Base-by-base conservation (phyloP, 140 eudicot species). In the Ambrosia hybrid region DNA sequence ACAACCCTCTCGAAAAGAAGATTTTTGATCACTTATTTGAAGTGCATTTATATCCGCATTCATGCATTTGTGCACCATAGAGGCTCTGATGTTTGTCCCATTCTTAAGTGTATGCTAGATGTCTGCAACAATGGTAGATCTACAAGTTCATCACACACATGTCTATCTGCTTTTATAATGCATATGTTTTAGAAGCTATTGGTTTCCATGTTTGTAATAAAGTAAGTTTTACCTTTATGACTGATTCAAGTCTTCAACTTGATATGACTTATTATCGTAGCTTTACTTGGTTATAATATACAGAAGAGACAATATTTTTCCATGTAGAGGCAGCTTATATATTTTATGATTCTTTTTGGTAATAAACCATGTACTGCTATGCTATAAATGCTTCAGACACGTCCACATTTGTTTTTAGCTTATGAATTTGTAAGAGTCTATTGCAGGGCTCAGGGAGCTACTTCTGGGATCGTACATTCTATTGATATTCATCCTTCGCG, bases 401-500 rank as follows among this genome's bases (percentile, higher is more conserved):
- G 63, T 61, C 3, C 4, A 0, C 36, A n/a, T n/a, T 3, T 60
- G 15, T 21, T 64, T 39, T 48, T 62, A 41, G 26, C n/a, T 65
- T 58, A 13, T 58, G 55, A 72, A 41, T 45, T 43, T 7, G 48
- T 72, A 58, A 72, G 68, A 34, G 17, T 14, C 14, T 58, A 55
- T 79, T 76, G 52, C 88, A 90, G 97, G 98, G 78, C 81, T 52
- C 81, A 74, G 49, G 90, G 81, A 64, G 49, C 82, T 51, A 52
- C 80, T 70, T 87, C 96, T 36, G 98, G 98, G 65, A 67, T 93
- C 70, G 83, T 93, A 17, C 97, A 93, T 70, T 93, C 97, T 48
- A 69, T 93, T 75, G 98, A 93, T 73, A 83, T 93, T 57, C 98
- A 90, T 84, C 93, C 93, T 41, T 93, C 97, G 56, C 80, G 98